These are phyloP conservation scores for Brassica napus DNA, from an alignment of 345 rosid genomes.

Conservation along the genomic window Da-Ae NC_063444.1:12946001-12946500, in stretches of 20 bases:
- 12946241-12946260: conserved; percentile 8
- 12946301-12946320: conserved; percentile 33
- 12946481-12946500: conserved; percentile 49
- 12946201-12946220: conserved; percentile 27
- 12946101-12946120: background rate
- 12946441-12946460: conserved; percentile 33
- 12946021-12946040: conserved; percentile 70
- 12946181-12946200: background rate
- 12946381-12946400: conserved; percentile 14
- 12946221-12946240: conserved; percentile 33
- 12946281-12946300: conserved; percentile 27
- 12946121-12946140: background rate
- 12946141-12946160: conserved; percentile 17
- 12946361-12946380: conserved; percentile 34
- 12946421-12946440: conserved; percentile 38
- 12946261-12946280: background rate
- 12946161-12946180: conserved; percentile 18
- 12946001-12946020: conserved; percentile 79
- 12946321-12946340: conserved; percentile 4
- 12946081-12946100: conserved; percentile 21
- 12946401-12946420: conserved; percentile 40
- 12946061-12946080: conserved; percentile 18
- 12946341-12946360: conserved; percentile 24
- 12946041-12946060: conserved; percentile 42
- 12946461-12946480: conserved; percentile 45